Conservation (phyloP, 2,329 filamentous ascomycete species). For the Xylariaceae sp. region DNA sequence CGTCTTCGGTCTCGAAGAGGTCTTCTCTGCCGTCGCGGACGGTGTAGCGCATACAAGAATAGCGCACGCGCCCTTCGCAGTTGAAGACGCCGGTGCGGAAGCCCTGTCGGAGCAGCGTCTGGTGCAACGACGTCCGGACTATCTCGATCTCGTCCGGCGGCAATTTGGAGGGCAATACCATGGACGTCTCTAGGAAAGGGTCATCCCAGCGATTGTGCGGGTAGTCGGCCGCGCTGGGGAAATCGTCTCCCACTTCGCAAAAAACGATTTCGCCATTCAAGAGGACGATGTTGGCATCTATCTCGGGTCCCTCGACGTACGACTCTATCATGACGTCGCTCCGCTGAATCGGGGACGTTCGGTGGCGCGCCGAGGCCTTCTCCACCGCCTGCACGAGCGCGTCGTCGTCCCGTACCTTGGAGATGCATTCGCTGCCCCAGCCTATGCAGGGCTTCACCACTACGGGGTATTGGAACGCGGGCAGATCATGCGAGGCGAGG, state of each 20-base stretch:
- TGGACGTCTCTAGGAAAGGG: neutral
- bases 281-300: slow-evolving; percentile 38
- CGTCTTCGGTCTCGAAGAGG: neutral
- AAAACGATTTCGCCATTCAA: slow-evolving; percentile 35
- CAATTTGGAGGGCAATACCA: neutral
- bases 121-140: slow-evolving; percentile 13
- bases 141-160: slow-evolving; percentile 11
- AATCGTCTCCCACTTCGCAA: slow-evolving; percentile 34
- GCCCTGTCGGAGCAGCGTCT: slow-evolving; percentile 18
- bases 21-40: neutral
- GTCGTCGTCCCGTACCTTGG: neutral
- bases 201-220: no score
- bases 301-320: slow-evolving; percentile 37
- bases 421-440: neutral
- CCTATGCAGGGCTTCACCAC: neutral
- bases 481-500: neutral
- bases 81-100: slow-evolving; percentile 26
- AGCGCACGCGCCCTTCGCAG: slow-evolving; percentile 24
- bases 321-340: slow-evolving; percentile 30
- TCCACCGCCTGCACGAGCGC: neutral
- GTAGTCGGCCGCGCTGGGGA: no score
- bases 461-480: neutral
- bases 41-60: slow-evolving; percentile 19
- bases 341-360: neutral
- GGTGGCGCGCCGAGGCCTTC: no score